Evolutionary conservation across 805 yeast species (phyloP).

Genomic region (Saturnispora gosingensis): DNA sequence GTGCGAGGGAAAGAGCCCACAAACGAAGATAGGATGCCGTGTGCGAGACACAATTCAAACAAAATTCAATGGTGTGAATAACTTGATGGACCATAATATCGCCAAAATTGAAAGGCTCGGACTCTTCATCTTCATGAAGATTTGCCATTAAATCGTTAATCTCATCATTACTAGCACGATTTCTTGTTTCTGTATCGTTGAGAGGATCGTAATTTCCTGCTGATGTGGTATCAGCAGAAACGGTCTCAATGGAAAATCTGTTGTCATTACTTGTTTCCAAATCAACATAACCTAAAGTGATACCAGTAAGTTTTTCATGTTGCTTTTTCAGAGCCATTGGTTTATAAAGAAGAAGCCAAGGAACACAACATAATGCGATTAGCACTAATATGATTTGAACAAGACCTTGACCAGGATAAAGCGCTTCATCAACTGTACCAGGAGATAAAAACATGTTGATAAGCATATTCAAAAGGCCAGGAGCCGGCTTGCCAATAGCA

Average conservation of each 20-base stretch:
- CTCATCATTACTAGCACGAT: slow-evolving; percentile 26
- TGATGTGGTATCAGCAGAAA: not conserved
- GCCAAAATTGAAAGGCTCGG: slow-evolving; percentile 42
- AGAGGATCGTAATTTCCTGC: not conserved
- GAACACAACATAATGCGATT: slow-evolving; percentile 59
- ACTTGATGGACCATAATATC: slow-evolving; percentile 73
- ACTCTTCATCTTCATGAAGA: slow-evolving; percentile 28
- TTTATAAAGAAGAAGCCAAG: slow-evolving; percentile 61
- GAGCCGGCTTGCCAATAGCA: slow-evolving; percentile 52
- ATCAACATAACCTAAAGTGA: slow-evolving; percentile 43
- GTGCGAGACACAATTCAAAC: slow-evolving; percentile 70
- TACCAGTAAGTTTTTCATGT: slow-evolving; percentile 35
- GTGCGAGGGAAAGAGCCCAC: slow-evolving; percentile 75
- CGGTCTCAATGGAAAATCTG: slow-evolving; percentile 10
- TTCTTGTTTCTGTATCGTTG: slow-evolving; percentile 17
- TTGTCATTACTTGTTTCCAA: slow-evolving; percentile 32
- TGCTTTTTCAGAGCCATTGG: slow-evolving; percentile 40
- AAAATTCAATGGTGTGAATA: slow-evolving; percentile 72
- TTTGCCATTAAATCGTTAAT: not conserved
- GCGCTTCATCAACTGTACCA: slow-evolving; percentile 54
- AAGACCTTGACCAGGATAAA: slow-evolving; percentile 55
- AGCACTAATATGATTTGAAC: slow-evolving; percentile 50
- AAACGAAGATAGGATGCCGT: slow-evolving; percentile 70
- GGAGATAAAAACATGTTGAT: slow-evolving; percentile 71
- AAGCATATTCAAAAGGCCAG: slow-evolving; percentile 65